Evolutionary conservation across 306 rosid species (phyloP).

Genomic region (Urtica urens): DNA sequence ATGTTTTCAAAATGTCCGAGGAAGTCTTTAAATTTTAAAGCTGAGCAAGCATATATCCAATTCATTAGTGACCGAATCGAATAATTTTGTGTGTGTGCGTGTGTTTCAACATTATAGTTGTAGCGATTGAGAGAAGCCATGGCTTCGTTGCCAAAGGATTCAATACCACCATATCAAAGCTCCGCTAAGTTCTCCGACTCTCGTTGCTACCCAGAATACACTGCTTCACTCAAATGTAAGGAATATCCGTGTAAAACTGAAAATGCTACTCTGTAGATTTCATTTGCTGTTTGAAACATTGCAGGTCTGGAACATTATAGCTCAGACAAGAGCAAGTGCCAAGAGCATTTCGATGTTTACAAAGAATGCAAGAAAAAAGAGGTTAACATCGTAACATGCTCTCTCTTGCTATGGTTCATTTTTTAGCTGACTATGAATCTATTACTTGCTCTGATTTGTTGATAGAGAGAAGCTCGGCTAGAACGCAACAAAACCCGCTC

Average conservation of each 20-base stretch:
- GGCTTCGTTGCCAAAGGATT: constrained; percentile 45
- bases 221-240: constrained; percentile 83
- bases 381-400: constrained; percentile 28
- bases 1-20: too few species aligned
- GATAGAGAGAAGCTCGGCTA: constrained; percentile 84
- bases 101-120: too few species aligned
- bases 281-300: neutral
- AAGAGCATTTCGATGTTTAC: constrained; percentile 76
- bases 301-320: constrained; percentile 69
- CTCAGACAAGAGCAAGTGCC: constrained; percentile 81
- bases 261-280: neutral
- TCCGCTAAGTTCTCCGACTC: constrained; percentile 78
- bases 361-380: constrained; percentile 96
- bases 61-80: too few species aligned
- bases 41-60: too few species aligned
- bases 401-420: neutral
- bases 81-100: too few species aligned
- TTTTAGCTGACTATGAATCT: neutral
- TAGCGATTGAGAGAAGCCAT: too few species aligned
- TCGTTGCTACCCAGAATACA: constrained; percentile 69
- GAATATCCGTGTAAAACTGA: neutral
- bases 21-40: too few species aligned
- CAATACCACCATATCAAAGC: constrained; percentile 51
- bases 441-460: constrained; percentile 12
- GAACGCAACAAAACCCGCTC: constrained; percentile 75